Conservation (phyloP, 495 filamentous ascomycete genomes). For the Penicillium paxilli region DNA sequence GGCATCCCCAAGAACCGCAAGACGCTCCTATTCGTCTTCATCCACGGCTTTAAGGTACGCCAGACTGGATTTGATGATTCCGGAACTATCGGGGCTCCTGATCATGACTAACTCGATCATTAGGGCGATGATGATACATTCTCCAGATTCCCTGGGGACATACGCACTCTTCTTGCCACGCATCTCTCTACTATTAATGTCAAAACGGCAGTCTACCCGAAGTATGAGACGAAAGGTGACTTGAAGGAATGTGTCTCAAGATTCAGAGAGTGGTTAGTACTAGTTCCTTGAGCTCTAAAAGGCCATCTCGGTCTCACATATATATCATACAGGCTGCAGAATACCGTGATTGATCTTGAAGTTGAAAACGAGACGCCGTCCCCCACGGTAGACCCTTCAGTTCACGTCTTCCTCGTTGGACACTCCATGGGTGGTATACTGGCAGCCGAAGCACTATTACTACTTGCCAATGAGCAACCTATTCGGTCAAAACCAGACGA, state of each 20-base stretch:
- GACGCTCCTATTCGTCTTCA: constrained; percentile 86
- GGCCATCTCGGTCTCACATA: not conserved
- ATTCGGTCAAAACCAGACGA: constrained; percentile 34
- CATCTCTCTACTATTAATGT: constrained; percentile 75
- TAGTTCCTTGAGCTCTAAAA: not conserved
- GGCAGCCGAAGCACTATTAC: constrained; percentile 80
- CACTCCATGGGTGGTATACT: constrained; percentile 99
- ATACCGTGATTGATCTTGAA: constrained; percentile 93
- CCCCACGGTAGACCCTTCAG: constrained; percentile 85
- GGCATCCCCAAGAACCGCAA: constrained; percentile 64
- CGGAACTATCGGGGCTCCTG: not conserved
- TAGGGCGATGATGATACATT: constrained; percentile 94
- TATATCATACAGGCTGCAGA: constrained; percentile 65
- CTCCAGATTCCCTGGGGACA: constrained; percentile 69
- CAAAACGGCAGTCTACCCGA: constrained; percentile 74
- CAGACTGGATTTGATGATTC: not conserved
- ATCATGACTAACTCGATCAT: not conserved
- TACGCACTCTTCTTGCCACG: constrained; percentile 67
- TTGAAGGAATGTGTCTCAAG: constrained; percentile 73
- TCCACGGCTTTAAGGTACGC: constrained; percentile 94
- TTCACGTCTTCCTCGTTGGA: constrained; percentile 80
- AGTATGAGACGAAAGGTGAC: constrained; percentile 89
- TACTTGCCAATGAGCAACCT: constrained; percentile 66
- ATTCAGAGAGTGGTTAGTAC: constrained; percentile 80
- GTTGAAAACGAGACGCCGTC: constrained; percentile 78